These are phyloP conservation scores for Verticillium alfalfae DNA, from an alignment of 2,329 filamentous ascomycete species.

Conservation along the genomic window DNA sequence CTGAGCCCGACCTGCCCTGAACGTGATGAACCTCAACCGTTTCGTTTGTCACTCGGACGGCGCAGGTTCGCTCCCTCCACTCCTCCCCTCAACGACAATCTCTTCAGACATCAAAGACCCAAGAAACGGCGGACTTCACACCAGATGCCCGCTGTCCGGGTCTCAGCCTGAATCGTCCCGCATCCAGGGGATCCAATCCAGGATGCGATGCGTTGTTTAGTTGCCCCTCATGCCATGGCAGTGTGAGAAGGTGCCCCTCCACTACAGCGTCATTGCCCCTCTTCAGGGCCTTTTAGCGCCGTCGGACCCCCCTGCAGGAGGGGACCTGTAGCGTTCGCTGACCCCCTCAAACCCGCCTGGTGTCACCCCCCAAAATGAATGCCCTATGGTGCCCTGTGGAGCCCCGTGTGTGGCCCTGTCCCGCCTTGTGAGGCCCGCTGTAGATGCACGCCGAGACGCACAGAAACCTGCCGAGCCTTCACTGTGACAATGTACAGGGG, in stretches of 20 bases:
- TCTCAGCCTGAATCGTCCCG: background rate
- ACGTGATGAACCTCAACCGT: background rate
- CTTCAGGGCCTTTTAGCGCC: background rate
- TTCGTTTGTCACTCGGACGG: too few species aligned
- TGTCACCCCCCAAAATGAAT: background rate
- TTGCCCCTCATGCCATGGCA: background rate
- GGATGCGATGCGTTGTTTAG: background rate
- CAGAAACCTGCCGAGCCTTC: background rate
- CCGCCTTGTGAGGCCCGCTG: background rate
- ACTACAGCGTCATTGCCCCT: background rate
- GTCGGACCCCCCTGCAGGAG: background rate
- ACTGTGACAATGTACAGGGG: background rate
- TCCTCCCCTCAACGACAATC: background rate
- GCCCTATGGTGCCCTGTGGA: too few species aligned
- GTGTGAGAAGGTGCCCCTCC: background rate
- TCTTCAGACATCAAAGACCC: background rate
- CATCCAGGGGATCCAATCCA: background rate
- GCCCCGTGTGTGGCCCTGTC: background rate
- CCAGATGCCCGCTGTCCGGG: background rate
- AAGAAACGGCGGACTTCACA: background rate
- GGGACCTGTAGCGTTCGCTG: background rate
- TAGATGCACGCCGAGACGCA: background rate
- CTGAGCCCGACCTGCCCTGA: background rate
- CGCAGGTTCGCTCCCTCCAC: too few species aligned
- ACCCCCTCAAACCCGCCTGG: background rate